These are phyloP conservation scores for Stephania yunnanensis DNA, from an alignment of 164 flowering plant genomes.

Conservation along the genomic window DNA sequence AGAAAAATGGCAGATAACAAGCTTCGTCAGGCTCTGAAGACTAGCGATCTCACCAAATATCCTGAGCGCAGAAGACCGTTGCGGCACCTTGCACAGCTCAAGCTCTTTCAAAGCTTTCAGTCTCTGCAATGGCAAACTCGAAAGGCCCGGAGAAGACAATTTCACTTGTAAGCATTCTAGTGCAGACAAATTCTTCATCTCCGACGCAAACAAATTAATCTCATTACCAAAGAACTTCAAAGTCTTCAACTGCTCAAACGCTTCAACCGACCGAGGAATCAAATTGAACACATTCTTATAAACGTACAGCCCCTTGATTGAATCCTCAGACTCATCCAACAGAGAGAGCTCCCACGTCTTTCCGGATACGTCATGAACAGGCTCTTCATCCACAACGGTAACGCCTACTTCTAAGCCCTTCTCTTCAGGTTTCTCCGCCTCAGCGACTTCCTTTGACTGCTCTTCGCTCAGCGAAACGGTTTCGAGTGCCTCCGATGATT, in stretches of 20 bases:
- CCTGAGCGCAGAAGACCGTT: constrained; percentile 51
- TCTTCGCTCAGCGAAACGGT: neutral
- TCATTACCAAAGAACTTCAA: constrained; percentile 85
- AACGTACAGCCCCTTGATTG: constrained; percentile 41
- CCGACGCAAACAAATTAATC: constrained; percentile 65
- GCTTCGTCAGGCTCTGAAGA: constrained; percentile 64
- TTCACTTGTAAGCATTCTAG: constrained; percentile 74
- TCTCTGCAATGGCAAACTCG: constrained; percentile 48
- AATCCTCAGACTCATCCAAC: constrained; percentile 14
- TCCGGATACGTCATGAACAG: constrained; percentile 56
- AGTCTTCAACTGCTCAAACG: constrained; percentile 43
- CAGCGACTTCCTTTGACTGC: neutral
- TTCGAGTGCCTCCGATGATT: neutral
- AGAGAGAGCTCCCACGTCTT: constrained; percentile 44
- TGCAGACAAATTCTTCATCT: constrained; percentile 46
- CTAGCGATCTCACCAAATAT: constrained; percentile 58
- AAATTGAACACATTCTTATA: constrained; percentile 71
- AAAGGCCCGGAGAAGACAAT: constrained; percentile 50
- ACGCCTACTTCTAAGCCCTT: neutral
- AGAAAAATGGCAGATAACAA: constrained; percentile 81
- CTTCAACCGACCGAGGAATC: constrained; percentile 58
- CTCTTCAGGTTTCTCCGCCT: constrained; percentile 1
- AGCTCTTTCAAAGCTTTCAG: constrained; percentile 75
- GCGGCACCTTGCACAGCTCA: constrained; percentile 65
- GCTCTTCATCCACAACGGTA: constrained; percentile 31